Evolutionary conservation across 805 yeast genomes (phyloP).

Genomic region (Ogataea trehalophila): DNA sequence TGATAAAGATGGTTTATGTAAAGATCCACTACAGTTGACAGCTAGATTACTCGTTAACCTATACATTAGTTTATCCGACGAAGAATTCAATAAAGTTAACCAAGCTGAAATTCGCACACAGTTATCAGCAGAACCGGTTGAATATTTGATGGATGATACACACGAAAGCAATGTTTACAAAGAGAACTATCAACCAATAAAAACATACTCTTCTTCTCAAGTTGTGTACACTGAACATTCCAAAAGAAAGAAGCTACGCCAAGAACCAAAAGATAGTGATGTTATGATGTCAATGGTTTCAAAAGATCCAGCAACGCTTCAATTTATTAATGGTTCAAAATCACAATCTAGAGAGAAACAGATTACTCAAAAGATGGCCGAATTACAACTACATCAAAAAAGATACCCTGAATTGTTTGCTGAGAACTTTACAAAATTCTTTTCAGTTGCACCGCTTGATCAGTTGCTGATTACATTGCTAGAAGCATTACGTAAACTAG

Average conservation of each 20-base stretch:
- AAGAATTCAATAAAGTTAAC: conserved; percentile 33
- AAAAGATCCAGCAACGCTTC: conserved; percentile 47
- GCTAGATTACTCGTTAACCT: conserved; percentile 46
- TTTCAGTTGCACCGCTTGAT: conserved; percentile 40
- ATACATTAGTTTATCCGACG: conserved; percentile 49
- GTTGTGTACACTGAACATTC: conserved; percentile 36
- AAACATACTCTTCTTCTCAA: conserved; percentile 36
- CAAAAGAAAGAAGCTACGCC: conserved; percentile 28
- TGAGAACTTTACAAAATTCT: conserved; percentile 48
- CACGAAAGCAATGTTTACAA: conserved; percentile 21
- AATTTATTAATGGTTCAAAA: conserved; percentile 32
- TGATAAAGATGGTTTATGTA: conserved; percentile 44
- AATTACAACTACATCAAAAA: conserved; percentile 13
- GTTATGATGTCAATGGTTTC: conserved; percentile 35
- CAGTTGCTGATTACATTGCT: conserved; percentile 37
- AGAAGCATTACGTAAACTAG: conserved; percentile 39
- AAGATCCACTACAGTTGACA: conserved; percentile 47
- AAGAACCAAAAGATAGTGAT: conserved; percentile 25
- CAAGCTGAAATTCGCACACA: conserved; percentile 21
- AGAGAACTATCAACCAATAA: conserved; percentile 21
- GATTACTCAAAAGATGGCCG: conserved; percentile 20
- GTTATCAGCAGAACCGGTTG: conserved; percentile 32
- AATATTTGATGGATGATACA: conserved; percentile 37
- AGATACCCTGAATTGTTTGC: conserved; percentile 30
- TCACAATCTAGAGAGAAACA: conserved; percentile 14